These are phyloP conservation scores for Cladosporium sp. DNA, from an alignment of 2,329 filamentous ascomycete genomes.

Conservation along the genomic window DNA sequence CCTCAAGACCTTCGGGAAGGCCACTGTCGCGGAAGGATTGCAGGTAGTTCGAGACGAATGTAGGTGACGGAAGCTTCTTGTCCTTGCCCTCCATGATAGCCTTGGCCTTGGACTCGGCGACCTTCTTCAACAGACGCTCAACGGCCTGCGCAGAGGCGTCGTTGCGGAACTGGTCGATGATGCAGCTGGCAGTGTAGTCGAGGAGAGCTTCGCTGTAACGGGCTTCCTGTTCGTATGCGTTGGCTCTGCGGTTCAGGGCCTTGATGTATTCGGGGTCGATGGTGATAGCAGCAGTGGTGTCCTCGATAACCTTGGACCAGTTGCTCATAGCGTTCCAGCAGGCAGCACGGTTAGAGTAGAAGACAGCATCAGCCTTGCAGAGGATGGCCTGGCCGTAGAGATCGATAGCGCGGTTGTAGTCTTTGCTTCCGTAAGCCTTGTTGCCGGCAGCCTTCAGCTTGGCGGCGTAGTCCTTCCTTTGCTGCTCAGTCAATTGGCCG, in stretches of 20 bases:
- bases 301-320: conserved; percentile 95
- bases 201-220: conserved; percentile 92
- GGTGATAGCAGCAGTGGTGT: conserved; percentile 90
- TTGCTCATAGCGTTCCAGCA: conserved; percentile 92
- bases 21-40: conserved; percentile 91
- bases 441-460: conserved; percentile 96
- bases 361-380: conserved; percentile 96
- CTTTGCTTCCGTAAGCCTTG: conserved; percentile 91
- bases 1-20: conserved; percentile 78
- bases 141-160: conserved; percentile 85
- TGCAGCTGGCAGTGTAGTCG: conserved; percentile 98
- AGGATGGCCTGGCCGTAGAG: conserved; percentile 95
- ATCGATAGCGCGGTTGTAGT: conserved; percentile 90
- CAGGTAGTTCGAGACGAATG: conserved; percentile 97
- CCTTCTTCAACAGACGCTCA: conserved; percentile 92
- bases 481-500: conserved; percentile 52
- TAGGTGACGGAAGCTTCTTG: conserved; percentile 89
- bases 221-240: conserved; percentile 91
- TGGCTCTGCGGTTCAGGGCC: conserved; percentile 92
- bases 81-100: conserved; percentile 77
- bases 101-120: conserved; percentile 91
- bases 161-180: conserved; percentile 96
- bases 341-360: conserved; percentile 97
- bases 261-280: conserved; percentile 97
- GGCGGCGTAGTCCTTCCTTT: conserved; percentile 81